Conservation (phyloP, 2,329 filamentous ascomycete genomes). For the Verticillium tricorpus region DNA sequence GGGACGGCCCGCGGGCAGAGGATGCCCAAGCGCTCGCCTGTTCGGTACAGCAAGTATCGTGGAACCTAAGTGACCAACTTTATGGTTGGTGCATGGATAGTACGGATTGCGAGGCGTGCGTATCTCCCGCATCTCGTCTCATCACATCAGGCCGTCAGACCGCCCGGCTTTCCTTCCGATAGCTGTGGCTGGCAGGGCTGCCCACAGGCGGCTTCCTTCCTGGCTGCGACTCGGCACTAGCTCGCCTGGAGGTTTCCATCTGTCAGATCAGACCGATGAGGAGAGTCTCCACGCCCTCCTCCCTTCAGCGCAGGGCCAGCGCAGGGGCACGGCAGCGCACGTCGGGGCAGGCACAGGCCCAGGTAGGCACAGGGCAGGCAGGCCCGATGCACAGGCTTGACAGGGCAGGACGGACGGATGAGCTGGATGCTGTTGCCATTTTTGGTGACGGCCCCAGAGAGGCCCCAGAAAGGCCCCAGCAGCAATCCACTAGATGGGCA, state of each 20-base stretch:
- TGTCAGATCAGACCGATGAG: neutral
- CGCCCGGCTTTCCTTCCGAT: neutral
- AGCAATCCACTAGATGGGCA: neutral
- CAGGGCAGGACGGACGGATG: neutral
- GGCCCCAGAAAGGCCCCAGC: neutral
- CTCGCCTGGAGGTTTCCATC: neutral
- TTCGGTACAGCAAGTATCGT: neutral
- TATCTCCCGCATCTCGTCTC: neutral
- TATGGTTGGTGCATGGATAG: too few relatives aligned
- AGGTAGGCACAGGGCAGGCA: neutral
- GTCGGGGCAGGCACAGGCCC: too few relatives aligned
- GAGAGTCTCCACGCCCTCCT: too few relatives aligned
- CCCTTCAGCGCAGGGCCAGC: neutral
- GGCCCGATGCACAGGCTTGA: neutral
- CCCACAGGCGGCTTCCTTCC: too few relatives aligned
- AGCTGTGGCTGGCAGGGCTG: neutral
- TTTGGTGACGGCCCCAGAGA: neutral
- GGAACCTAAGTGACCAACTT: too few relatives aligned
- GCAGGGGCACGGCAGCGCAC: too few relatives aligned
- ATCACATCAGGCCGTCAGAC: neutral
- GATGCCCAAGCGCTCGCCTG: neutral
- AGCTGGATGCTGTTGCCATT: neutral
- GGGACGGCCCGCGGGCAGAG: neutral
- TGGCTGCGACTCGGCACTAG: too few relatives aligned
- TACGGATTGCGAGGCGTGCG: neutral